Evolutionary conservation across 352 stramenopile species (phyloP), one percentile per base, ranked within the genome.

Genomic region (Phytophthora ramorum): DNA sequence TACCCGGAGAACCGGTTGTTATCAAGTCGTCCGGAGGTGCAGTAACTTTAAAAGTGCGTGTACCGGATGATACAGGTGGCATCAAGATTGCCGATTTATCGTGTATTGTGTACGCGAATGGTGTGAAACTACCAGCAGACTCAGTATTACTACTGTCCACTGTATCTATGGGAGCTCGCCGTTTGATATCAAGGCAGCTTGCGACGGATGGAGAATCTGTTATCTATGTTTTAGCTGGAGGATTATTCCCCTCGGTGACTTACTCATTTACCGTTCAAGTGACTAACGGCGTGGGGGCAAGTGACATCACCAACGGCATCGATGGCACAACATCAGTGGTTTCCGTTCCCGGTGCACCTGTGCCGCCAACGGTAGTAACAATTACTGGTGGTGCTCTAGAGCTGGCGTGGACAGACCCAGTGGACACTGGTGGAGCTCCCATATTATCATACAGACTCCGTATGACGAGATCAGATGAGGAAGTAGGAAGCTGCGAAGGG

Each of bases 71-170:
- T n/a, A 86, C 66, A 1, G 82, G 82, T 14, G 82, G 82, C 0
- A 66, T 82, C 3, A 46, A 16, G 6, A 4, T 71, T 10, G 35
- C 57, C 4, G n/a, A 63, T 6, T 54, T 91, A 2, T 47, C 26
- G n/a, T 91, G 67, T 40, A 46, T 56, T 14, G 75, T 89, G 12
- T 85, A 75, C 24, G 78, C 73, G 4, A 89, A 88, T 58, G 63
- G 55, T 0, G 56, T 82, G 2, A 53, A 61, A 17, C 47, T 87
- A 22, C 34, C 71, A 19, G 4, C 43, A 2, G 46, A 64, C 4
- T 66, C 68, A 3, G 56, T 81, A 12, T 49, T 53, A 34, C 45
- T 50, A 50, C 7, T 51, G 12, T 1, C 26, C 3, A 34, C 48
- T 47, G 13, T 13, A 14, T 28, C 51, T 7, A 6, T 45, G 30